Evolutionary conservation across 169 alveolate genomes (phyloP).

Genomic region (Plasmodium sp.): DNA sequence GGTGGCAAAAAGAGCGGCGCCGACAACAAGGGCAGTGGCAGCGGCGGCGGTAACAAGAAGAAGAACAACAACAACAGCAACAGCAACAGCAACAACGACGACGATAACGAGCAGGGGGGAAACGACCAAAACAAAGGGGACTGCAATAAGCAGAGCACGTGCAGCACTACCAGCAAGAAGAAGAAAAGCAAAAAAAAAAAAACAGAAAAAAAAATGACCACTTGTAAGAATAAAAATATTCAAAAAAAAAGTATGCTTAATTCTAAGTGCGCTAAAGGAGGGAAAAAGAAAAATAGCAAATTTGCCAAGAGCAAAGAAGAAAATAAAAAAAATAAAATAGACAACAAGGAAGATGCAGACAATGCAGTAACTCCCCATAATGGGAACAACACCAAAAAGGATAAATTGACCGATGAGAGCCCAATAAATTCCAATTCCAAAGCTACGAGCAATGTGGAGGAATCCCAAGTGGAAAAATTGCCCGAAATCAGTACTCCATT

Average conservation of each 20-base stretch:
- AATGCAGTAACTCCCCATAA: background rate
- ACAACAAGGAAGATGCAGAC: background rate
- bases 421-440: background rate
- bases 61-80: background rate
- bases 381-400: background rate
- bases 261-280: background rate
- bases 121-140: background rate
- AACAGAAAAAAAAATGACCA: background rate
- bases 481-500: slow-evolving; percentile 2
- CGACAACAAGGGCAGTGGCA: background rate
- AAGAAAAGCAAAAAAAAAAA: background rate
- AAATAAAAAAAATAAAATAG: background rate
- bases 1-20: background rate
- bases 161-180: slow-evolving; percentile 1
- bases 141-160: background rate
- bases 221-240: background rate
- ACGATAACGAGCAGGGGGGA: background rate
- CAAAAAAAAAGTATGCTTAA: background rate
- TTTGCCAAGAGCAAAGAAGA: background rate
- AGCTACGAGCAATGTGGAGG: background rate
- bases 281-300: background rate
- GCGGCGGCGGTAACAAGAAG: background rate
- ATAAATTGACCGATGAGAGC: background rate
- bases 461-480: background rate
- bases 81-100: background rate